Conservation (phyloP, 2,329 filamentous ascomycete species). For the Aspergillus quadrilineatus region DNA sequence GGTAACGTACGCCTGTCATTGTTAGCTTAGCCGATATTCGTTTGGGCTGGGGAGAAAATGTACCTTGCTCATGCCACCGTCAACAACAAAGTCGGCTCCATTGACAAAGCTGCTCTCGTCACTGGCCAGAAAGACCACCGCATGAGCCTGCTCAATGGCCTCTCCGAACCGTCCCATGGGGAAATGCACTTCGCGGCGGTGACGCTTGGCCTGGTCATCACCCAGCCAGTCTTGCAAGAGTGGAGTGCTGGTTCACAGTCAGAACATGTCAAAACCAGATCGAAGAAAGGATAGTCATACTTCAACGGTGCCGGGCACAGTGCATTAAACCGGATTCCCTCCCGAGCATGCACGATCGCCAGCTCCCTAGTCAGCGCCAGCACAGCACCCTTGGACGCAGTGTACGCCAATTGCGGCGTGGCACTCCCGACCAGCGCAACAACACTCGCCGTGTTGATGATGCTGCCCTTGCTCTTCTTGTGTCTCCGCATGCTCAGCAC, state of each 20-base stretch:
- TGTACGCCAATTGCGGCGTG: conserved; percentile 88
- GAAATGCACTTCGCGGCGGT: conserved; percentile 84
- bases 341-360: conserved; percentile 86
- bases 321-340: conserved; percentile 83
- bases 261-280: neutral
- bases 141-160: conserved; percentile 89
- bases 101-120: conserved; percentile 91
- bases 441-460: conserved; percentile 91
- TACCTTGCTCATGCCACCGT: conserved; percentile 87
- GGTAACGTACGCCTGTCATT: conserved; percentile 65
- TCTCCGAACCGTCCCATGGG: conserved; percentile 85
- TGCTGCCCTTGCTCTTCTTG: conserved; percentile 73
- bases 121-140: conserved; percentile 80
- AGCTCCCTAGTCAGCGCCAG: conserved; percentile 86
- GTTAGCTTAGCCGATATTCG: conserved; percentile 8
- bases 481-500: conserved; percentile 76
- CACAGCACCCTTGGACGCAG: conserved; percentile 89
- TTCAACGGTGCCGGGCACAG: conserved; percentile 89
- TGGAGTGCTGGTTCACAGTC: conserved; percentile 60
- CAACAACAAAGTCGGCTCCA: conserved; percentile 88
- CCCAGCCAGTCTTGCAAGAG: conserved; percentile 92
- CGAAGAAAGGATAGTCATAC: conserved; percentile 35
- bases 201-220: conserved; percentile 77
- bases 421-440: conserved; percentile 84
- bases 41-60: conserved; percentile 17